A percentile compares a stretch with the other conserved stretches of the same genome.
phyloP scores from a whole-genome alignment of 108 stramenopile genomes.

The Craspedostauros australis region DNA sequence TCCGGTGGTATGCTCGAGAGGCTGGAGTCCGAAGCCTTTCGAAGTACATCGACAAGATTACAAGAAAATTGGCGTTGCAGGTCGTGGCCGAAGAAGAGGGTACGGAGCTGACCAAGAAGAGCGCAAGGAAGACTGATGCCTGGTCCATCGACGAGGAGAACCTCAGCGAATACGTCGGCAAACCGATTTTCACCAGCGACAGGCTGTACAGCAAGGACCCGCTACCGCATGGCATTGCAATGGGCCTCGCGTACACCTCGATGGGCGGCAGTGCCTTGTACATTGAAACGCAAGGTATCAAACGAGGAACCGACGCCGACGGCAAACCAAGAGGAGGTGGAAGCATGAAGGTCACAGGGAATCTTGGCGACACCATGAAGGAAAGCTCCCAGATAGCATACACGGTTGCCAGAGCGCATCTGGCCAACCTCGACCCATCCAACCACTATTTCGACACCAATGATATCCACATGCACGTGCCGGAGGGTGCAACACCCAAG shows the following conservation, averaged over 20 bases:
- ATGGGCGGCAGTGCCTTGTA: conserved; percentile 96
- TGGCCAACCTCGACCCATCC: conserved; percentile 54
- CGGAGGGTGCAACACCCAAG: conserved; percentile 98
- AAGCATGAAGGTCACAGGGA: conserved; percentile 84
- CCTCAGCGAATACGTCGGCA: conserved; percentile 89
- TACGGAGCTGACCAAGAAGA: conserved; percentile 62
- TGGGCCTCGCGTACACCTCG: conserved; percentile 97
- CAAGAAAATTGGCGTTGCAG: conserved; percentile 81
- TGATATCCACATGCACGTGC: conserved; percentile 98
- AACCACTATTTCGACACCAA: conserved; percentile 73
- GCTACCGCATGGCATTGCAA: conserved; percentile 92
- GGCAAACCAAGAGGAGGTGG: conserved; percentile 76
- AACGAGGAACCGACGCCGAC: conserved; percentile 59
- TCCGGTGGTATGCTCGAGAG: conserved; percentile 96
- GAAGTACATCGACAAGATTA: conserved; percentile 94
- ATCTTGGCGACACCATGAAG: conserved; percentile 94
- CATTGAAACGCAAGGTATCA: conserved; percentile 92
- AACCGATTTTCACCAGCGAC: conserved; percentile 88
- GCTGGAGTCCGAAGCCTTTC: conserved; percentile 94
- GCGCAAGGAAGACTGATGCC: conserved; percentile 59
- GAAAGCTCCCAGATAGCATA: conserved; percentile 92
- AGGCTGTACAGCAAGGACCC: conserved; percentile 87
- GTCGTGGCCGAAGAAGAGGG: conserved; percentile 86
- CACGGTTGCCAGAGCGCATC: conserved; percentile 84
- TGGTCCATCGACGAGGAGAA: conserved; percentile 67